Base-by-base conservation (phyloP, 2,329 filamentous ascomycete species). In the Cryphonectria radicalis region DNA sequence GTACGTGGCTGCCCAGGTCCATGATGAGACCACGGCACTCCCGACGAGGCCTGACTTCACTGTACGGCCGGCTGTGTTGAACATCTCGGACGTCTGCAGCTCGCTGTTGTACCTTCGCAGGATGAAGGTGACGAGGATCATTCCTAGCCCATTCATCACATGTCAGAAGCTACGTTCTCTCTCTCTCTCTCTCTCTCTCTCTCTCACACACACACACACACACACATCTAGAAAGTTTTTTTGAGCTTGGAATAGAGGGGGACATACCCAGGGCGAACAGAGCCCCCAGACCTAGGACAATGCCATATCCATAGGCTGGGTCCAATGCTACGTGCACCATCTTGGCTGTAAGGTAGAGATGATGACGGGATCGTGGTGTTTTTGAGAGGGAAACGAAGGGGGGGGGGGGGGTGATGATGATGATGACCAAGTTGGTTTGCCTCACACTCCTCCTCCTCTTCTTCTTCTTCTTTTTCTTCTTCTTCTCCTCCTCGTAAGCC, bases 1-100 rank as follows among this genome's bases (percentile, higher is more conserved):
- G 0, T 95, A 84, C 0, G 93, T 96, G 32, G 93, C 94, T 0
- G 93, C 94, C 94, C 94, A 97, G 0, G 94, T 97, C 94, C 95
- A 97, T 6, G 92, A 94, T 22, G 92, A 95, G 4, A 97, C 93
- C n/a, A 97, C 94, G 22, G 94, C 94, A 6, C 93, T 93, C 14
- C 93, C 93, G 0, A 97, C 93, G 19, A 97, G 86, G 60, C 94
- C 95, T 11, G 93, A 94, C 79, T 97, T 97, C 75, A 97, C 93
- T 1, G 93, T 94, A 73, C 95, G 87, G 25, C 94, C 94, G 66
- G 94, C 94, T 0, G 94, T 97, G 74, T 88, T 94, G 85, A 97
- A 97, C 89, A 94, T 96, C 82, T 97, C 94, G 0, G 92, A 95
- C 0, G 95, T 97, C 80, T 97, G 94, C 3, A 95, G 84, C 80